phyloP scores from a whole-genome alignment of 495 filamentous ascomycete species.

The Podospora comata region DNA sequence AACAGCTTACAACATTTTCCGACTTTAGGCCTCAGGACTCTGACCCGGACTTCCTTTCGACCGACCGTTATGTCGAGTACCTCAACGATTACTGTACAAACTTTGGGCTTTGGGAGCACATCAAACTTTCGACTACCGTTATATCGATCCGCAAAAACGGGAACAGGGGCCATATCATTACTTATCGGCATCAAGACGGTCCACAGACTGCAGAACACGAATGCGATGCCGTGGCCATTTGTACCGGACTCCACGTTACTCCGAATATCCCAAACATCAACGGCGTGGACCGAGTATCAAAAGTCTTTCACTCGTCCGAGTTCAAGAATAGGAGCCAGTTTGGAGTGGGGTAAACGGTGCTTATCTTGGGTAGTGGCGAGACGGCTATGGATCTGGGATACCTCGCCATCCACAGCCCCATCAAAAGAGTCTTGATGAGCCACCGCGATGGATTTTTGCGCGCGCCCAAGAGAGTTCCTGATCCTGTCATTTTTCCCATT shows the following conservation, averaged over 20 bases:
- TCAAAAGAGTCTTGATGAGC: constrained; percentile 40
- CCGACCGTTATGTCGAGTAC: constrained; percentile 35
- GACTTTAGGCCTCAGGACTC: constrained; percentile 34
- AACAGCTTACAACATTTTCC: constrained; percentile 42
- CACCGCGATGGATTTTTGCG: constrained; percentile 44
- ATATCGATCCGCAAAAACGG: constrained; percentile 22
- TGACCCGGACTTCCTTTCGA: constrained; percentile 38
- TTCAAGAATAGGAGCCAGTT: constrained; percentile 43
- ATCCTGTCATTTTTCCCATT: constrained; percentile 22
- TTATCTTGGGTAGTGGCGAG: constrained; percentile 46
- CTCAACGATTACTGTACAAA: constrained; percentile 40
- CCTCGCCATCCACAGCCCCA: constrained; percentile 39
- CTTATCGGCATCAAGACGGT: no score
- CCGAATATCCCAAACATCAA: constrained; percentile 39
- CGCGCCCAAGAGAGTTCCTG: constrained; percentile 29
- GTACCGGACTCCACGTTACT: constrained; percentile 15
- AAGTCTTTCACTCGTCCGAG: constrained; percentile 41
- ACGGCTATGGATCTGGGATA: constrained; percentile 44
- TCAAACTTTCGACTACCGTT: constrained; percentile 35
- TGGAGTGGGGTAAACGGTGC: constrained; percentile 35
- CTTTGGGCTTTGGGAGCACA: constrained; percentile 40
- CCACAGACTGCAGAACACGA: constrained; percentile 22
- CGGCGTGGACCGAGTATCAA: constrained; percentile 39
- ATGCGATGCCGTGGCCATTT: constrained; percentile 42
- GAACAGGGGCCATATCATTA: constrained; percentile 24